phyloP scores from a whole-genome alignment of 225 moss, liverwort and hornwort species.

The Marchantia paleacea region DNA sequence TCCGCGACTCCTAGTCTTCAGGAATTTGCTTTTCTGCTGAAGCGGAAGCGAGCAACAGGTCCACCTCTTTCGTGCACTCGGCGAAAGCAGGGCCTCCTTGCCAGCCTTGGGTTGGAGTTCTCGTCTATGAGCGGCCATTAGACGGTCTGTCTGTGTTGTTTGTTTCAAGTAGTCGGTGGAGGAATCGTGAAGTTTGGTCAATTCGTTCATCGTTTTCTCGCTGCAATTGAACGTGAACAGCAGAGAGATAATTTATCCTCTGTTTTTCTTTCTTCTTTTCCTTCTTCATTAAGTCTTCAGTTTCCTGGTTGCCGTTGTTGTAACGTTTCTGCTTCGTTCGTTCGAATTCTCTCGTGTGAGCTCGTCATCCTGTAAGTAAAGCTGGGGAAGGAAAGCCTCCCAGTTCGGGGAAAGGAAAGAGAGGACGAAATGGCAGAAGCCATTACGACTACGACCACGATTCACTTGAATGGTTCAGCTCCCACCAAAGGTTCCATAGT shows the following conservation, averaged over 20 bases:
- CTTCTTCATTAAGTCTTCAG: not conserved
- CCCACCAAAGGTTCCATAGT: constrained; percentile 39
- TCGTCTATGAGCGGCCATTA: not conserved
- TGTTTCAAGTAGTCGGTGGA: not conserved
- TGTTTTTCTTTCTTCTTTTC: not conserved
- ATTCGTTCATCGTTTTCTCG: not conserved
- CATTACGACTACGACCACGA: constrained; percentile 23
- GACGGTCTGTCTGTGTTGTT: not conserved
- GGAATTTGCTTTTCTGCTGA: not conserved
- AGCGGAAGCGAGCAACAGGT: not conserved
- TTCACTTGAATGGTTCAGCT: constrained; percentile 46
- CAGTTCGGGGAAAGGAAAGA: not conserved
- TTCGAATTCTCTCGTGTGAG: constrained; percentile 7
- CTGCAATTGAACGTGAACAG: not conserved
- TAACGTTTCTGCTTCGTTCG: not conserved
- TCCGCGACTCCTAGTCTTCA: not conserved
- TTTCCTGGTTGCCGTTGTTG: not conserved
- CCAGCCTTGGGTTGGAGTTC: not conserved
- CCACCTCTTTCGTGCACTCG: not conserved
- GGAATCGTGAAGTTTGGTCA: not conserved
- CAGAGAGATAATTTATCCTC: not conserved
- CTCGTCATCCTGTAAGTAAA: constrained; percentile 9
- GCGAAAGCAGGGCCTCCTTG: not conserved
- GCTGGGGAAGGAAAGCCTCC: constrained; percentile 29
- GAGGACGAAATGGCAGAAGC: constrained; percentile 37